Conservation (phyloP, 1,284 basidiomycete species). For the Leccinum variabile region DNA sequence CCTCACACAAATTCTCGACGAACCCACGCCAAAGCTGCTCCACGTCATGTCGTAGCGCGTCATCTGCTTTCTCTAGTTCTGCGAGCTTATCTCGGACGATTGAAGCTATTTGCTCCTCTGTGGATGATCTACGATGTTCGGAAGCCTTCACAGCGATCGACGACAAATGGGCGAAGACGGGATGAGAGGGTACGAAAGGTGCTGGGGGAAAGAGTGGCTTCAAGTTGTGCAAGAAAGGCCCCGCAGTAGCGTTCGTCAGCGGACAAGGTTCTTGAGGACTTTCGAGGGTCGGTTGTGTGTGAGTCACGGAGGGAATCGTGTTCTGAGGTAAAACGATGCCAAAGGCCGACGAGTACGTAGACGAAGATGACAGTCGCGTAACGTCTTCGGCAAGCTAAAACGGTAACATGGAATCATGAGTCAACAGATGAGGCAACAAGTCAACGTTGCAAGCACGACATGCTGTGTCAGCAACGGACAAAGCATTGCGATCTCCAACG, state of each 20-base stretch:
- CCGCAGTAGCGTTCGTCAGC: conserved; percentile 36
- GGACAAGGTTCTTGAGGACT: conserved; percentile 29
- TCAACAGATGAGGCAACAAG: conserved; percentile 15
- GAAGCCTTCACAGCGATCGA: conserved; percentile 58
- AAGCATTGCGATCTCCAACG: conserved; percentile 7
- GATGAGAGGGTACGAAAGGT: conserved; percentile 74
- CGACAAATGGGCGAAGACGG: conserved; percentile 65
- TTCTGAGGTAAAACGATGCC: conserved; percentile 46
- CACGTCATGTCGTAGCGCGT: conserved; percentile 55
- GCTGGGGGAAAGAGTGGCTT: conserved; percentile 67
- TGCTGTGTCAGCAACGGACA: conserved; percentile 8
- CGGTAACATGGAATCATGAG: conserved; percentile 20
- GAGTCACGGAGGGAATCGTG: conserved; percentile 20
- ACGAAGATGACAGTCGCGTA: conserved; percentile 42
- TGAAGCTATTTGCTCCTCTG: conserved; percentile 58
- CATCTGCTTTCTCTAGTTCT: conserved; percentile 58
- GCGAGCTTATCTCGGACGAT: conserved; percentile 56
- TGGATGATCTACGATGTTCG: conserved; percentile 50
- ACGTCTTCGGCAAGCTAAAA: conserved; percentile 52
- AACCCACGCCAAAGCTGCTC: conserved; percentile 64
- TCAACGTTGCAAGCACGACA: conserved; percentile 13
- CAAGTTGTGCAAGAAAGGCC: conserved; percentile 47
- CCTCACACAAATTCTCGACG: conserved; percentile 48
- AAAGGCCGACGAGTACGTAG: conserved; percentile 54
- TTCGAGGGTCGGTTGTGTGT: conserved; percentile 19